Evolutionary conservation across 2,329 filamentous ascomycete species (phyloP), one percentile per base, ranked within the genome.

Genomic region (Ophiostoma triangulosporum): DNA sequence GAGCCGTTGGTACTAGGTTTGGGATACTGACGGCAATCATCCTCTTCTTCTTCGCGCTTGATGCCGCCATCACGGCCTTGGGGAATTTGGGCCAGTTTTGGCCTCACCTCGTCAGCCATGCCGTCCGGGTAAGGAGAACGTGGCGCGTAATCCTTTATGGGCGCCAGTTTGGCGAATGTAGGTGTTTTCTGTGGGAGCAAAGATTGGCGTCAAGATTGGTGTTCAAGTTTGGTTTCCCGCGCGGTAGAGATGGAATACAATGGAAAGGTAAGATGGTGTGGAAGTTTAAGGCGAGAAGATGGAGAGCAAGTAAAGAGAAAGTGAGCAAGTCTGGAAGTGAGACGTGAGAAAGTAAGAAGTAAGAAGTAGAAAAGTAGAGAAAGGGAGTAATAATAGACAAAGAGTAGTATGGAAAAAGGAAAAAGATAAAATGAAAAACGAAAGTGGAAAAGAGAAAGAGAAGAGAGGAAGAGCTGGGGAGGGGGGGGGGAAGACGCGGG

Each of bases 61-160:
- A 53, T 26, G 5, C 45, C 36, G 29, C 36, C 43, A 7, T 57
- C 57, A 20, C 57, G 57, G n/a, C 53, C 57, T 22, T 56, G 53
- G 1, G 56, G 51, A 11, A 54, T 56, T 26, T 57, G 56, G 29
- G 50, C 50, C 46, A 50, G 36, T 20, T 54, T 57, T 15, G 58
- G 55, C 54, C 57, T 49, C 22, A 32, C 57, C 52, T 59, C 58
- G 32, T 59, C 57, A 57, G 57, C 55, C 58, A 59, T 59, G 48
- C 48, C 55, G 55, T 26, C 45, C 20, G 53, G 53, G 51, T 54
- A 52, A 17, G 33, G 38, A 12, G 38, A 32, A 31, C 32, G 53
- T 32, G 51, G 22, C 24, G 49, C 53, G 31, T 52, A 40, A 35
- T 59, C 56, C 33, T 48, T 52, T 27, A 57, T 51, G 48, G 50